Evolutionary conservation across 2,329 filamentous ascomycete species (phyloP).

Genomic region (Epichloe brachyelytri): DNA sequence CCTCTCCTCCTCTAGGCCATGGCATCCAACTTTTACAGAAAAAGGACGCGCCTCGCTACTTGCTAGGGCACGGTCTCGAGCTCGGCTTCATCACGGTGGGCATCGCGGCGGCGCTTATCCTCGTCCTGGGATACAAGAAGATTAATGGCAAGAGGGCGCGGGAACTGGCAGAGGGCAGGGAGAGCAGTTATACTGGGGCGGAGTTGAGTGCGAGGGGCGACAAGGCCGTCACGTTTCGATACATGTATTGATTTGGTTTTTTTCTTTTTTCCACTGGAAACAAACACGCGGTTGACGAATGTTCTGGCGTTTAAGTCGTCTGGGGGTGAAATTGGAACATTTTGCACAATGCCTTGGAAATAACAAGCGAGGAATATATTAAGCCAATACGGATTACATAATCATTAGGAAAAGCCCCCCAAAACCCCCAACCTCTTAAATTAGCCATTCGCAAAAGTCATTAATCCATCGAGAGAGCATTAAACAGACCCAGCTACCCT

Average conservation of each 20-base stretch:
- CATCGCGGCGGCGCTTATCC: slow-evolving; percentile 29
- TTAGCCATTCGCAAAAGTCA: too few species aligned
- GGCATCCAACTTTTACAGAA: slow-evolving; percentile 59
- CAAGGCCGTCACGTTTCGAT: slow-evolving; percentile 48
- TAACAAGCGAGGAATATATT: too few species aligned
- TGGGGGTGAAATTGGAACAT: too few species aligned
- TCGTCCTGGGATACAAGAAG: slow-evolving; percentile 37
- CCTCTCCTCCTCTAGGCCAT: slow-evolving; percentile 35
- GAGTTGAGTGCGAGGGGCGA: slow-evolving; percentile 48
- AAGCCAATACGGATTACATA: too few species aligned
- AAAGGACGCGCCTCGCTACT: slow-evolving; percentile 34
- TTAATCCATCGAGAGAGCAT: too few species aligned
- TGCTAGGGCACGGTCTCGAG: slow-evolving; percentile 37
- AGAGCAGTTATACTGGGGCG: slow-evolving; percentile 25
- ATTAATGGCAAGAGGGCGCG: slow-evolving; percentile 46
- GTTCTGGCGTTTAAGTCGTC: too few species aligned
- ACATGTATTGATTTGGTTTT: slow-evolving; percentile 31
- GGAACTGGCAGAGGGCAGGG: slow-evolving; percentile 28
- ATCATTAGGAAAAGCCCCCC: too few species aligned
- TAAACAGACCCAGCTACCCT: too few species aligned
- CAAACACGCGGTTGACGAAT: too few species aligned
- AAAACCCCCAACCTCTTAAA: too few species aligned
- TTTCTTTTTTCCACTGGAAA: too few species aligned
- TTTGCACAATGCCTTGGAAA: too few species aligned
- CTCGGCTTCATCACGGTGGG: slow-evolving; percentile 34